Percentiles rank a stretch among this genome's conserved stretches.
These are phyloP conservation scores for Oidiodendron maius DNA, from an alignment of 495 filamentous ascomycete genomes.

Conservation along the genomic window DNA sequence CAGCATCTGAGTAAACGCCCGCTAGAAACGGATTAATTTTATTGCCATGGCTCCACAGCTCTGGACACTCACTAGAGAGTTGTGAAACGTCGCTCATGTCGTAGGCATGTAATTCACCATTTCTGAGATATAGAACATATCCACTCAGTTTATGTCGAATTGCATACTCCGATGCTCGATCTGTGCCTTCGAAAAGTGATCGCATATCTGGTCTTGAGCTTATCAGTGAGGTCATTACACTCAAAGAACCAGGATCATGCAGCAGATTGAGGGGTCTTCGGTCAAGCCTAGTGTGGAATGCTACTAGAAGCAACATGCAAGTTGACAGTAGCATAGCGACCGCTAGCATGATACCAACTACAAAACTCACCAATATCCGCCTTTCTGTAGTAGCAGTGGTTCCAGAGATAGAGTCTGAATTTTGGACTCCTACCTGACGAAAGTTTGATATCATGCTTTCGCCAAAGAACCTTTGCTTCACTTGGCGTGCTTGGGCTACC, in stretches of 20 bases:
- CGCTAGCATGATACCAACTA: constrained; percentile 17
- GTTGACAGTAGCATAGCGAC: constrained; percentile 8
- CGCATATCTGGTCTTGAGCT: not conserved
- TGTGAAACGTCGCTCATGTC: not conserved
- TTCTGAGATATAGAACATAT: not conserved
- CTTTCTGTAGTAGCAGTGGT: not conserved
- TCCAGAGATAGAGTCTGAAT: constrained; percentile 1
- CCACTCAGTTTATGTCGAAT: not conserved
- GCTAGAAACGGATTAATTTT: not conserved
- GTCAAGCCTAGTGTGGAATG: constrained; percentile 11
- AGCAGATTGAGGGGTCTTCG: constrained; percentile 19
- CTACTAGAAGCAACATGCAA: constrained; percentile 7
- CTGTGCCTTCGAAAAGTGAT: not conserved
- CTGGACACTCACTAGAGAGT: constrained; percentile 2
- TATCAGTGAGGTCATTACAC: constrained; percentile 16
- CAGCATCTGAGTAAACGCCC: not conserved
- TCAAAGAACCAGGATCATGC: constrained; percentile 16
- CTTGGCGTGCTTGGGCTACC: constrained; percentile 16
- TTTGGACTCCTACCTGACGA: not conserved
- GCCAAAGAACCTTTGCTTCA: constrained; percentile 32
- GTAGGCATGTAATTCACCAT: not conserved
- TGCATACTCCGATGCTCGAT: not conserved
- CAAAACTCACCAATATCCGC: constrained; percentile 18
- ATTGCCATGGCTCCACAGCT: not conserved
- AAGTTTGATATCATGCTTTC: constrained; percentile 28